A percentile compares a stretch with the other conserved stretches of the same genome.
Conservation (phyloP, 164 flowering plant genomes). For the Pachysandra terminalis region DNA sequence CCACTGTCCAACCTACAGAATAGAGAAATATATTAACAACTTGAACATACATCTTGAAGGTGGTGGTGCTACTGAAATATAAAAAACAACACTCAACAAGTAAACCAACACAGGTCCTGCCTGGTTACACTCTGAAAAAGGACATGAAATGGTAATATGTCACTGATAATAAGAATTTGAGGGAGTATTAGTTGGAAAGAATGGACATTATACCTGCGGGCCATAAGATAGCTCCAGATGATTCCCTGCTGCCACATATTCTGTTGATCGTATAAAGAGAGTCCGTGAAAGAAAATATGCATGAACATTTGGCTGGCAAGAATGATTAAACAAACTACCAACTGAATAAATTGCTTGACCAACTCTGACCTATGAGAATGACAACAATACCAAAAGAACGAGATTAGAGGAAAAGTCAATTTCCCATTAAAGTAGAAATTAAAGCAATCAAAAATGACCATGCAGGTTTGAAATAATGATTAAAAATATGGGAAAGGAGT, state of each 20-base stretch:
- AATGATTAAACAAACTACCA: conserved; percentile 91
- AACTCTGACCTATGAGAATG: conserved; percentile 57
- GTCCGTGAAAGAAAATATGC: conserved; percentile 78
- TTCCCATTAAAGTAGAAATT: background rate
- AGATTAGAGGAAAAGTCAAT: background rate
- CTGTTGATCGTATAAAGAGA: conserved; percentile 65
- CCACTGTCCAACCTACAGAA: conserved; percentile 78
- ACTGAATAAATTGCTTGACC: conserved; percentile 78
- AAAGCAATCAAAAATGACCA: too few relatives aligned
- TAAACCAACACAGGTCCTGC: background rate
- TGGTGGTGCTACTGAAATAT: too few relatives aligned
- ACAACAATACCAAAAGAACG: conserved; percentile 8
- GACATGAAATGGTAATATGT: background rate
- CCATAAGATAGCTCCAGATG: conserved; percentile 89
- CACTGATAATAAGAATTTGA: background rate
- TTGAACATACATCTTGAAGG: background rate
- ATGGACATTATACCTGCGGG: conserved; percentile 60
- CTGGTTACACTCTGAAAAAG: background rate
- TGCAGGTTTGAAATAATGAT: too few relatives aligned
- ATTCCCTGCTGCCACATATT: conserved; percentile 45
- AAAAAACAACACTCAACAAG: too few relatives aligned
- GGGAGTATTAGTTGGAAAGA: background rate
- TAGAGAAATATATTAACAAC: background rate
- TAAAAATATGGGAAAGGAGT: too few relatives aligned
- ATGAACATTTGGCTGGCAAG: conserved; percentile 85